Conservation (phyloP, 2,329 filamentous ascomycete species). For the Phaeosphaeriaceae sp. region DNA sequence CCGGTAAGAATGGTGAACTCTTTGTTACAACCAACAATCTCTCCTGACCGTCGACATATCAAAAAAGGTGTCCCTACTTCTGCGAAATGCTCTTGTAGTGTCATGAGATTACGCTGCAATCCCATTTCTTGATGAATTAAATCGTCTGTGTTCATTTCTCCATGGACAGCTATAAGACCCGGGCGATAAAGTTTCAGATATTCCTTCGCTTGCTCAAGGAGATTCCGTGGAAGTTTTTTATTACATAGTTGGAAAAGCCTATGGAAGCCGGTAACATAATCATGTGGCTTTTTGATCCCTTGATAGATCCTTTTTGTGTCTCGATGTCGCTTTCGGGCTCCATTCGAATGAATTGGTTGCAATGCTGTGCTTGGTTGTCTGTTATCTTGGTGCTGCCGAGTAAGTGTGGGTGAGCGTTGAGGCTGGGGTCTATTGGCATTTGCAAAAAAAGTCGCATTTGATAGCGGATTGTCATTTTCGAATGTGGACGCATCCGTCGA, state of each 20-base stretch:
- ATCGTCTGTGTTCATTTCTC: conserved; percentile 86
- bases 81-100: conserved; percentile 90
- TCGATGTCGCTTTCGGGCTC: conserved; percentile 58
- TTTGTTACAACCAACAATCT: conserved; percentile 94
- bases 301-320: conserved; percentile 89
- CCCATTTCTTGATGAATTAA: conserved; percentile 98
- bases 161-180: conserved; percentile 89
- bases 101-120: conserved; percentile 88
- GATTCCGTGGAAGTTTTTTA: conserved; percentile 76
- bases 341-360: conserved; percentile 41
- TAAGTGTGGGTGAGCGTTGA: conserved; percentile 37
- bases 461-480: conserved; percentile 51
- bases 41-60: conserved; percentile 88
- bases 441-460: conserved; percentile 43
- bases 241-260: conserved; percentile 81
- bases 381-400: conserved; percentile 34
- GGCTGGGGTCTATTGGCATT: conserved; percentile 39
- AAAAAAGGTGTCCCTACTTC: conserved; percentile 89
- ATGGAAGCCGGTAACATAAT: conserved; percentile 90
- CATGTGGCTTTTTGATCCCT: conserved; percentile 87
- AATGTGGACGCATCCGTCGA: conserved; percentile 52
- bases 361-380: conserved; percentile 37
- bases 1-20: conserved; percentile 96
- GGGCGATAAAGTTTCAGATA: conserved; percentile 88
- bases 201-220: conserved; percentile 82